phyloP scores from a whole-genome alignment of 495 filamentous ascomycete species.

The Margaritispora aquatica region DNA sequence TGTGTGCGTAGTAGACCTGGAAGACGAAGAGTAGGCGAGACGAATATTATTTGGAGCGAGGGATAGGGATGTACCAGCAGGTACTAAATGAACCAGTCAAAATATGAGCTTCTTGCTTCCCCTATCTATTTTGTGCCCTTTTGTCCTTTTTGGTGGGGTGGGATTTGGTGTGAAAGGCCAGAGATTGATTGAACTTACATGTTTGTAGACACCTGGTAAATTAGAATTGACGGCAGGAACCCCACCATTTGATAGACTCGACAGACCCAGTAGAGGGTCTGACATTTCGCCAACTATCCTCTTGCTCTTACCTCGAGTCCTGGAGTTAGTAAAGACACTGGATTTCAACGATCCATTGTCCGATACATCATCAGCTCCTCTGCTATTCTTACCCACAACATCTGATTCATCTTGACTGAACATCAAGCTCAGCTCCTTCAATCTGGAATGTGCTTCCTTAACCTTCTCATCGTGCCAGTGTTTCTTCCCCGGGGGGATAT shows the following conservation, averaged over 20 bases:
- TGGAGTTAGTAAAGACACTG: neutral
- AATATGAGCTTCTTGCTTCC: too few relatives aligned
- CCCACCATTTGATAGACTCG: neutral
- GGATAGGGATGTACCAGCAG: slow-evolving; percentile 56
- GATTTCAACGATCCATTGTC: neutral
- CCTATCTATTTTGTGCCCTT: too few relatives aligned
- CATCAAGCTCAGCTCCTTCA: slow-evolving; percentile 51
- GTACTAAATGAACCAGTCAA: slow-evolving; percentile 35
- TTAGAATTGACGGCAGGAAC: neutral
- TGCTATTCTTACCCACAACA: slow-evolving; percentile 8
- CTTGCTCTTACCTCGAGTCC: slow-evolving; percentile 2
- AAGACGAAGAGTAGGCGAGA: slow-evolving; percentile 54
- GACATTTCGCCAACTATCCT: slow-evolving; percentile 7
- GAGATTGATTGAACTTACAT: slow-evolving; percentile 3
- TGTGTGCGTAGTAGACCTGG: slow-evolving; percentile 56
- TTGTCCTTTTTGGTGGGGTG: too few relatives aligned
- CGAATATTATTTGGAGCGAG: slow-evolving; percentile 57
- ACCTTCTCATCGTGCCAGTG: neutral
- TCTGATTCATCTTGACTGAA: slow-evolving; percentile 51
- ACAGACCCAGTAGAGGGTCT: neutral
- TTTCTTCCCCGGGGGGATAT: neutral
- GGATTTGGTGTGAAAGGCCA: neutral
- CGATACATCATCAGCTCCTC: slow-evolving; percentile 1
- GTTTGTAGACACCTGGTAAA: slow-evolving; percentile 11
- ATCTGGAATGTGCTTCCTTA: slow-evolving; percentile 34